These are phyloP conservation scores for Lactarius indigo DNA, from an alignment of 768 basidiomycete species.

Conservation along the genomic window DNA sequence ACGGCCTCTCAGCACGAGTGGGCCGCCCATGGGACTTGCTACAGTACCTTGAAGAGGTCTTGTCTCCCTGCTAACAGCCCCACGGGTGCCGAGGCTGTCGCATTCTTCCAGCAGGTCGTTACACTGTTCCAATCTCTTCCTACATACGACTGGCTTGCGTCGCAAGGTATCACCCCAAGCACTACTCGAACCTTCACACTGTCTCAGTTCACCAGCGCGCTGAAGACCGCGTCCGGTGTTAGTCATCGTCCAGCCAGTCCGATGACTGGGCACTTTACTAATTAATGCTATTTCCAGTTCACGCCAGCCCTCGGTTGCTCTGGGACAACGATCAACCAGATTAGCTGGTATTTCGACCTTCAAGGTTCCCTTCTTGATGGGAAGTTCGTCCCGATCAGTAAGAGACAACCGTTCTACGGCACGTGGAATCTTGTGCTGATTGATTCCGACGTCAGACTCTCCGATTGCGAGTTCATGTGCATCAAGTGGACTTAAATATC, in stretches of 20 bases:
- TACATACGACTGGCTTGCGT: constrained; percentile 67
- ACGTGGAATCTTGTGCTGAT: background rate
- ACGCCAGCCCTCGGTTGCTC: constrained; percentile 50
- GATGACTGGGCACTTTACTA: background rate
- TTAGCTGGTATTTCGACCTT: constrained; percentile 64
- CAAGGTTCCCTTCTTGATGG: constrained; percentile 68
- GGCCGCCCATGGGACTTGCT: constrained; percentile 60
- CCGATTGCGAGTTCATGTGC: constrained; percentile 49
- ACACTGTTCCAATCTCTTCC: constrained; percentile 63
- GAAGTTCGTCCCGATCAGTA: constrained; percentile 55
- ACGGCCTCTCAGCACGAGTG: constrained; percentile 53
- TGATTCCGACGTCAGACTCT: constrained; percentile 40
- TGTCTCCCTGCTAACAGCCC: constrained; percentile 61
- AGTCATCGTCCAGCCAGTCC: constrained; percentile 22
- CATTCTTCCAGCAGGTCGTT: constrained; percentile 61
- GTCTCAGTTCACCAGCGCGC: constrained; percentile 48
- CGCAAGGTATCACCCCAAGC: constrained; percentile 71
- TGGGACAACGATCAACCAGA: constrained; percentile 37
- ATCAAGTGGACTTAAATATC: constrained; percentile 57
- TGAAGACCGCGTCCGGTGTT: constrained; percentile 53
- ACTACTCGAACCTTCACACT: constrained; percentile 54
- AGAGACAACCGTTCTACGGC: constrained; percentile 20
- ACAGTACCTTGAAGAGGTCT: constrained; percentile 53
- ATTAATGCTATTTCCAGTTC: constrained; percentile 22
- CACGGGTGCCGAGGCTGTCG: constrained; percentile 66